These are phyloP conservation scores for Pseudoturritis turrita DNA, from an alignment of 345 rosid genomes.

Conservation along the genomic window DNA sequence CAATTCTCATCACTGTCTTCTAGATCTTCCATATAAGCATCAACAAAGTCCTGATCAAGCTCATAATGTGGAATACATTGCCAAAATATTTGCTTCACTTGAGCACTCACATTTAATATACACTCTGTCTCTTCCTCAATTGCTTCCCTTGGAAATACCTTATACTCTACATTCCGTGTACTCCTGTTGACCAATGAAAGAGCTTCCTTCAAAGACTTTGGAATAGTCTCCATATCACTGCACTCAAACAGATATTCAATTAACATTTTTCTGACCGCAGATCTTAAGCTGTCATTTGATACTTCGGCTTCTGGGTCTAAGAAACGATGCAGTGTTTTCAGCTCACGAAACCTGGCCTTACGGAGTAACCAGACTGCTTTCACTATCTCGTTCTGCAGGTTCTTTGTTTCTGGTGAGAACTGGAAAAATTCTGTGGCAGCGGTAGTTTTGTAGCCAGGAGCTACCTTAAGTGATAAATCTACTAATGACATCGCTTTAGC, in stretches of 20 bases:
- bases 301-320: conserved; percentile 49
- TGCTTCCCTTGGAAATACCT: conserved; percentile 38
- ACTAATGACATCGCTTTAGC: conserved; percentile 72
- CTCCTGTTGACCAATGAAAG: conserved; percentile 56
- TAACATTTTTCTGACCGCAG: conserved; percentile 51
- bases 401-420: conserved; percentile 47
- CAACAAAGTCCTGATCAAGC: conserved; percentile 51
- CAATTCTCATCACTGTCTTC: conserved; percentile 49
- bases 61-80: conserved; percentile 53
- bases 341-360: conserved; percentile 42
- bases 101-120: conserved; percentile 67
- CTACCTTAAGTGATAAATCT: conserved; percentile 47
- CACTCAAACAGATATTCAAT: conserved; percentile 72
- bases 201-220: conserved; percentile 51
- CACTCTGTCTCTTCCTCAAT: conserved; percentile 66
- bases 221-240: conserved; percentile 55
- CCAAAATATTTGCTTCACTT: conserved; percentile 56
- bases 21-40: conserved; percentile 73
- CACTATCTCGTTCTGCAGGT: conserved; percentile 61
- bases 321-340: conserved; percentile 48
- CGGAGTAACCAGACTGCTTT: conserved; percentile 61
- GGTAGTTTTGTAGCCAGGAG: conserved; percentile 33
- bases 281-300: conserved; percentile 40
- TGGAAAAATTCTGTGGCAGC: conserved; percentile 35
- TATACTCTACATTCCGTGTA: conserved; percentile 24